These are phyloP conservation scores for Epichloe elymi DNA, from an alignment of 2,329 filamentous ascomycete species.

Conservation along the genomic window DNA sequence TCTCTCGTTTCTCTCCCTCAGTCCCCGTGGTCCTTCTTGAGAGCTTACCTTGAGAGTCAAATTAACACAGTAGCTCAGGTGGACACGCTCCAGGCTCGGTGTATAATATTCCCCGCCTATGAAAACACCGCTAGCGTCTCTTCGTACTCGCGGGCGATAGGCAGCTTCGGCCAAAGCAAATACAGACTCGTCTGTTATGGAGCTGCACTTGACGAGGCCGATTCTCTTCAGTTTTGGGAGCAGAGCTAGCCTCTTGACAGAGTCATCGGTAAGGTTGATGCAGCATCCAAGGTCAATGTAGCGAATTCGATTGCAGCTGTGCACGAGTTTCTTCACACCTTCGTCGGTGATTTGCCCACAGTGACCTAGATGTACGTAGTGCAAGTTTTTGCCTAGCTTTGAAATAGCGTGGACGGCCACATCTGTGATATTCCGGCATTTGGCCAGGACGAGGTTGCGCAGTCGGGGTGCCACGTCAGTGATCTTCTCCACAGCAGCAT, in stretches of 20 bases:
- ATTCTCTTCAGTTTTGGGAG: constrained; percentile 91
- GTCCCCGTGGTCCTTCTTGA: not conserved
- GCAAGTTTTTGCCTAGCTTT: constrained; percentile 83
- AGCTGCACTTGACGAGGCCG: constrained; percentile 83
- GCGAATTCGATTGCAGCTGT: constrained; percentile 79
- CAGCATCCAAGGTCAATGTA: constrained; percentile 99
- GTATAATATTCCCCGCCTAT: constrained; percentile 40
- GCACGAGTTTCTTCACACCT: constrained; percentile 73
- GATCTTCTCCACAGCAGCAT: constrained; percentile 79
- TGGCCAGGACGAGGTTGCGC: constrained; percentile 85
- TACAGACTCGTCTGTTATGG: constrained; percentile 84
- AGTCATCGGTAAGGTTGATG: constrained; percentile 72
- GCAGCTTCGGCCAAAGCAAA: constrained; percentile 65
- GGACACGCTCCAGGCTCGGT: constrained; percentile 75
- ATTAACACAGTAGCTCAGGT: constrained; percentile 87
- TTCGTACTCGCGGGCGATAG: constrained; percentile 34
- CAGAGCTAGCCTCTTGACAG: constrained; percentile 68
- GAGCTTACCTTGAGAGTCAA: constrained; percentile 63
- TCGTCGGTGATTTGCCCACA: constrained; percentile 83
- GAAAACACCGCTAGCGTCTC: constrained; percentile 33
- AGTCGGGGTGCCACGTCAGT: constrained; percentile 75
- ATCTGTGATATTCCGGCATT: constrained; percentile 89
- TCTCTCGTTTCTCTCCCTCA: not conserved
- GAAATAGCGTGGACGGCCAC: constrained; percentile 76
- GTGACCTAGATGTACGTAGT: constrained; percentile 92